Percentiles rank a stretch among this genome's conserved stretches.
phyloP scores from a whole-genome alignment of 2,329 filamentous ascomycete species.

The Colletotrichum australisinense region DNA sequence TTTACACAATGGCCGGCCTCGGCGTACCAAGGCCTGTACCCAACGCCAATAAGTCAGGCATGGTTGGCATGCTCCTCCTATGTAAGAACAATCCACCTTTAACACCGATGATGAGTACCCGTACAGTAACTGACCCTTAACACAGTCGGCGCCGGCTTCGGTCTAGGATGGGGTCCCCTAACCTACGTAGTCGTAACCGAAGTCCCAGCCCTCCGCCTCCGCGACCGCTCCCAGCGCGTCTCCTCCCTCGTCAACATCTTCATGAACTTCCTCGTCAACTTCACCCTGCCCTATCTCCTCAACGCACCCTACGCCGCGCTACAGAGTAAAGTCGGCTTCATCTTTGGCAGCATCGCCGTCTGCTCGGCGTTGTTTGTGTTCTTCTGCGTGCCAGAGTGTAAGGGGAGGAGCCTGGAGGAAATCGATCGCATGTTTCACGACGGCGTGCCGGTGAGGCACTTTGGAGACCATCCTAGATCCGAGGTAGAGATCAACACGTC shows the following conservation, averaged over 20 bases:
- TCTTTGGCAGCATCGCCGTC: constrained; percentile 36
- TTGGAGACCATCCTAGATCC: constrained; percentile 31
- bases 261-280: constrained; percentile 38
- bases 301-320: constrained; percentile 35
- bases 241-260: constrained; percentile 37
- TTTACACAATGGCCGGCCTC: constrained; percentile 36
- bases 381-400: constrained; percentile 39
- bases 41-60: constrained; percentile 39
- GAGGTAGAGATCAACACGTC: not conserved
- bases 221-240: constrained; percentile 25
- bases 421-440: constrained; percentile 40
- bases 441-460: constrained; percentile 35
- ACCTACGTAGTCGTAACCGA: constrained; percentile 50
- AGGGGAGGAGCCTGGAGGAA: constrained; percentile 41
- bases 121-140: no score
- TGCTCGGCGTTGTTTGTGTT: constrained; percentile 36
- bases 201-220: constrained; percentile 39
- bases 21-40: constrained; percentile 31
- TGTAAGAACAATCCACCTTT: constrained; percentile 11
- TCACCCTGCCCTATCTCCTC: constrained; percentile 37
- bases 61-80: constrained; percentile 48
- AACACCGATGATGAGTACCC: no score
- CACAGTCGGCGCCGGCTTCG: constrained; percentile 42
- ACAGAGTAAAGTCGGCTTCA: constrained; percentile 35
- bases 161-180: constrained; percentile 48